Evolutionary conservation across 129 eudicot species (phyloP), one percentile per base, ranked within the genome.

Genomic region (Deinandra increscens): DNA sequence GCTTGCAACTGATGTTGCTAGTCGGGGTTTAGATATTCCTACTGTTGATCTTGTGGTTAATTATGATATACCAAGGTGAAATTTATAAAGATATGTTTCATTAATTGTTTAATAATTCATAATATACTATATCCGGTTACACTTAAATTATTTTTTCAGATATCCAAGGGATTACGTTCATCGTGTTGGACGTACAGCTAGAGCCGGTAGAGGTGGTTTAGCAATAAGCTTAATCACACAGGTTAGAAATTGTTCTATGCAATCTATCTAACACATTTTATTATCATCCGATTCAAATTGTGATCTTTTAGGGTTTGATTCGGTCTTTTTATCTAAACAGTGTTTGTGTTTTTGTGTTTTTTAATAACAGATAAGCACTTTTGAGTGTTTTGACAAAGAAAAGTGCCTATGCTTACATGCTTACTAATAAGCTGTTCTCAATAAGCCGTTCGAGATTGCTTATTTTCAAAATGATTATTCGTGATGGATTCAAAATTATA

Each of bases 101-200:
- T 51, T 15, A 3, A 19, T 39, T 9, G 9, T 55, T 11, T 58
- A 12, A 0, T 5, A 12, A 9, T 20, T 11, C 18, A 14, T 22
- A 43, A 43, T 6, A 22, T 23, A 13, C 0, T 17, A n/a, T 60
- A 42, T 59, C 17, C 15, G 11, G 4, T 41, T 13, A 43, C 15
- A 23, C 29, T 2, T 53, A 48, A 72, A 61, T 13, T 23, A 36
- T 73, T 48, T 73, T 68, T 50, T 70, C 64, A 91, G 98, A 77
- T 75, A 74, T 62, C 87, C 96, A 17, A 79, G 82, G 70, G 98
- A 91, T 72, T 91, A 91, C 75, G 85, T 91, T 75, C 98, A 91
- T 75, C 98, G 98, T 62, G 98, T 91, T 71, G 98, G 98, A 41
- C 96, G 98, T 79, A 91, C 98, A 49, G 98, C 98, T 41, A 91